Percentiles rank a stretch among this genome's conserved stretches.
phyloP scores from a whole-genome alignment of 2,329 filamentous ascomycete species.

The Xylariaceae sp. region DNA sequence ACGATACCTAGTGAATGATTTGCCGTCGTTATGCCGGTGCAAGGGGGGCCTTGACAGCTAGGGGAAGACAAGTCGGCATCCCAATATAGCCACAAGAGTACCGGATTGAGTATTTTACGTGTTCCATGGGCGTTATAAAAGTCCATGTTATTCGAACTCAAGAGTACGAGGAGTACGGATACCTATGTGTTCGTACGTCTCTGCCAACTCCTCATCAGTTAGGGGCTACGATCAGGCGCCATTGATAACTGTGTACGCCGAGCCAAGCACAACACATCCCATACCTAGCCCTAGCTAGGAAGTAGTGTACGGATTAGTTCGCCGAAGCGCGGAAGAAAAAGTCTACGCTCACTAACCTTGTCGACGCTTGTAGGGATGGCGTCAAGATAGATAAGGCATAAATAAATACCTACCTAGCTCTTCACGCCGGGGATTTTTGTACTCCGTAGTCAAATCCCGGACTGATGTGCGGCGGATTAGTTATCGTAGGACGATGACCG shows the following conservation, averaged over 20 bases:
- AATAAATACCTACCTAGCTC: background rate
- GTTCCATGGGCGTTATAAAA: background rate
- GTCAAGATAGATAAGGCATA: background rate
- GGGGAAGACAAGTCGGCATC: too few species aligned
- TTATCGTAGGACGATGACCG: too few species aligned
- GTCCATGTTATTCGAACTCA: background rate
- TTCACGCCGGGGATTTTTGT: background rate
- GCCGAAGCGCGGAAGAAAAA: background rate
- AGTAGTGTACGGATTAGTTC: too few species aligned
- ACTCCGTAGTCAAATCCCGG: background rate
- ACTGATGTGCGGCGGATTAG: too few species aligned
- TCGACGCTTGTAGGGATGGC: background rate
- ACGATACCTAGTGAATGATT: too few species aligned
- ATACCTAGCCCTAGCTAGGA: background rate
- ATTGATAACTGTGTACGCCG: background rate
- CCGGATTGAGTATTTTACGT: background rate
- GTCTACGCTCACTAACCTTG: background rate
- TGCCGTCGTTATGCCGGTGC: too few species aligned
- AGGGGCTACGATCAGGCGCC: background rate
- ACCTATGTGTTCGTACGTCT: too few species aligned
- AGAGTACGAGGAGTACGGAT: too few species aligned
- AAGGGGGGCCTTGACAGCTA: too few species aligned
- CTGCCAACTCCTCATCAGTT: background rate
- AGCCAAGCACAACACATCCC: background rate
- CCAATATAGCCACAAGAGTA: background rate